These are phyloP conservation scores for Noccaea caerulescens DNA, from an alignment of 345 rosid genomes.

Conservation along the genomic window DNA sequence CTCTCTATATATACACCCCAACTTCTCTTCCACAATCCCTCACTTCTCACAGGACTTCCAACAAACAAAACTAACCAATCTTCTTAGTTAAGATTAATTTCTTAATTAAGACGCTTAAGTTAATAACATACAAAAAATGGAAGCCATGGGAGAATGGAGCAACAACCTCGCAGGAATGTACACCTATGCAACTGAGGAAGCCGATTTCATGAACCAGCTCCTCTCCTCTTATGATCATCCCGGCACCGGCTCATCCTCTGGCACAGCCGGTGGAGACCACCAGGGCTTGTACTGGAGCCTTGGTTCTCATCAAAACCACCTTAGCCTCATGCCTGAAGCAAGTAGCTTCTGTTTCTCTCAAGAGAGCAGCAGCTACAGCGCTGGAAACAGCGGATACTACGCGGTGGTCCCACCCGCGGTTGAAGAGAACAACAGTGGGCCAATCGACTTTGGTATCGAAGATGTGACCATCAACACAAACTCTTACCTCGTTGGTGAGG, in stretches of 20 bases:
- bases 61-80: slow-evolving; percentile 28
- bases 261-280: slow-evolving; percentile 45
- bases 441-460: slow-evolving; percentile 53
- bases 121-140: slow-evolving; percentile 49
- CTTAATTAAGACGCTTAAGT: slow-evolving; percentile 28
- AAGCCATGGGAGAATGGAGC: slow-evolving; percentile 67
- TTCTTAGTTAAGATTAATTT: slow-evolving; percentile 30
- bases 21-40: slow-evolving; percentile 33
- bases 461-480: slow-evolving; percentile 51
- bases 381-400: slow-evolving; percentile 36
- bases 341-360: slow-evolving; percentile 47
- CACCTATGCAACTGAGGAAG: slow-evolving; percentile 62
- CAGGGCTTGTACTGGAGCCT: slow-evolving; percentile 46
- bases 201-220: slow-evolving; percentile 76
- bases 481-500: slow-evolving; percentile 55
- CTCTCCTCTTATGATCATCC: slow-evolving; percentile 50
- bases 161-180: slow-evolving; percentile 62
- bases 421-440: slow-evolving; percentile 43
- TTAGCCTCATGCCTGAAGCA: slow-evolving; percentile 30
- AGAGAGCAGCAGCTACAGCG: slow-evolving; percentile 50
- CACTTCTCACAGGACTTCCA: slow-evolving; percentile 40
- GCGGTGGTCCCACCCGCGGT: slow-evolving; percentile 36
- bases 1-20: slow-evolving; percentile 42
- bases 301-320: slow-evolving; percentile 34
- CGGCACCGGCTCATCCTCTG: slow-evolving; percentile 38